Conservation (phyloP, 495 filamentous ascomycete genomes). For the Patellaria atrata region DNA sequence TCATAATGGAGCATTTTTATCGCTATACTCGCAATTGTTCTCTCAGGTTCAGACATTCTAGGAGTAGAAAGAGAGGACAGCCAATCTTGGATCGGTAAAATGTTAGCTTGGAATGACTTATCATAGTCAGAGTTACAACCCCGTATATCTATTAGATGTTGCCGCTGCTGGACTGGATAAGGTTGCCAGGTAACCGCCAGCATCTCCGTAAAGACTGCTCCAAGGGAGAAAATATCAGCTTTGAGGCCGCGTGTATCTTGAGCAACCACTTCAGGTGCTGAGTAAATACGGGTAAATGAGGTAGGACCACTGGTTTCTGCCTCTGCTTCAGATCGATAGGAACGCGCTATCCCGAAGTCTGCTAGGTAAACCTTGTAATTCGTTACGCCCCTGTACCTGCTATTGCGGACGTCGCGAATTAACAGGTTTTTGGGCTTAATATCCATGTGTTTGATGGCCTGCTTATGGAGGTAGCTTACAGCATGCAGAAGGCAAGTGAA, state of each 20-base stretch:
- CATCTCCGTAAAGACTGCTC: constrained; percentile 2
- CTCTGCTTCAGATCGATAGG: constrained; percentile 9
- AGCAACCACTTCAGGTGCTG: constrained; percentile 11
- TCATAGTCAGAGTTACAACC: no score
- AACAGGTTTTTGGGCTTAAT: constrained; percentile 13
- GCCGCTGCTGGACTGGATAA: no score
- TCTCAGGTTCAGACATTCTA: no score
- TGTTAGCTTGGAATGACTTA: no score
- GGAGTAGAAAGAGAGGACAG: no score
- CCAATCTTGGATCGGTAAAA: no score
- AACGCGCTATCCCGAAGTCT: constrained; percentile 17
- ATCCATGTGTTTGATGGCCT: constrained; percentile 4
- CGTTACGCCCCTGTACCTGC: no score
- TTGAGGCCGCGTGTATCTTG: constrained; percentile 6
- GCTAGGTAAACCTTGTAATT: constrained; percentile 15
- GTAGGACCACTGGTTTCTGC: constrained; percentile 8
- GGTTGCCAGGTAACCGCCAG: no score
- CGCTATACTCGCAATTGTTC: no score
- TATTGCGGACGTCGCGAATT: constrained; percentile 1
- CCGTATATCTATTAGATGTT: no score
- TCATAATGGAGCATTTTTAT: no score
- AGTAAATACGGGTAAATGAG: constrained; percentile 11
- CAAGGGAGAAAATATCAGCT: constrained; percentile 10
- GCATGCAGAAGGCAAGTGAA: constrained; percentile 5
- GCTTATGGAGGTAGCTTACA: constrained; percentile 2